Conservation (phyloP, 2,329 filamentous ascomycete species). For the Escovopsis sp. region DNA sequence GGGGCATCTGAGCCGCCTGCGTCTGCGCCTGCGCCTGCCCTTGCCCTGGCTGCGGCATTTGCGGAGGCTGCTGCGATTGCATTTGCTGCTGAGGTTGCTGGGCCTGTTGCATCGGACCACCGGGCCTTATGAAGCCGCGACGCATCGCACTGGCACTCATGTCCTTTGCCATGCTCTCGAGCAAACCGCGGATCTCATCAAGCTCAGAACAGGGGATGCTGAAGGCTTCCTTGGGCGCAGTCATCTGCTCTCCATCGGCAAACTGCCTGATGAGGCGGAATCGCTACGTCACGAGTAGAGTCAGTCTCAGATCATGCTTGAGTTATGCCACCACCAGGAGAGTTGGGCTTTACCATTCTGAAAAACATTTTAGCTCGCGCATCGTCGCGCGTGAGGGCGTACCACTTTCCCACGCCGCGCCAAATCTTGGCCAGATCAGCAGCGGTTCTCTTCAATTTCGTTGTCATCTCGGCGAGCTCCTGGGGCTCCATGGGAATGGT, state of each 20-base stretch:
- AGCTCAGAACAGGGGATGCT: conserved; percentile 37
- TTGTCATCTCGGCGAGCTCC: conserved; percentile 27
- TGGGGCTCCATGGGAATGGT: conserved; percentile 32
- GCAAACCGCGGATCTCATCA: conserved; percentile 29
- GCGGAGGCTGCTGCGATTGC: conserved; percentile 8
- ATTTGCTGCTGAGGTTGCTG: conserved; percentile 11
- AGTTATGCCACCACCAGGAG: background rate
- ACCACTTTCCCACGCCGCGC: conserved; percentile 31
- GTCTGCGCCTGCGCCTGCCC: conserved; percentile 11
- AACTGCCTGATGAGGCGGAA: conserved; percentile 39
- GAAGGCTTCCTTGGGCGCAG: conserved; percentile 30
- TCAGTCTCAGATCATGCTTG: conserved; percentile 15
- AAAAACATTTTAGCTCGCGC: conserved; percentile 35
- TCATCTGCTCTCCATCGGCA: conserved; percentile 30
- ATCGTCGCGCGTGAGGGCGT: conserved; percentile 32
- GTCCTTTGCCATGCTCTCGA: conserved; percentile 38
- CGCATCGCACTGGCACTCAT: conserved; percentile 17
- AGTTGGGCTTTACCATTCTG: conserved; percentile 32
- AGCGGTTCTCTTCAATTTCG: conserved; percentile 27
- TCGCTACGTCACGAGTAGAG: conserved; percentile 23
- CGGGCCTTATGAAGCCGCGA: conserved; percentile 13
- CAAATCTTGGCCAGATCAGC: conserved; percentile 29
- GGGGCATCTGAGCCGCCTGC: conserved; percentile 12
- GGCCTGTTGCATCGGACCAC: conserved; percentile 4
- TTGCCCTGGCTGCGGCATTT: conserved; percentile 10